Evolutionary conservation across 768 basidiomycete species (phyloP).

Genomic region (Leccinum truebloodii): DNA sequence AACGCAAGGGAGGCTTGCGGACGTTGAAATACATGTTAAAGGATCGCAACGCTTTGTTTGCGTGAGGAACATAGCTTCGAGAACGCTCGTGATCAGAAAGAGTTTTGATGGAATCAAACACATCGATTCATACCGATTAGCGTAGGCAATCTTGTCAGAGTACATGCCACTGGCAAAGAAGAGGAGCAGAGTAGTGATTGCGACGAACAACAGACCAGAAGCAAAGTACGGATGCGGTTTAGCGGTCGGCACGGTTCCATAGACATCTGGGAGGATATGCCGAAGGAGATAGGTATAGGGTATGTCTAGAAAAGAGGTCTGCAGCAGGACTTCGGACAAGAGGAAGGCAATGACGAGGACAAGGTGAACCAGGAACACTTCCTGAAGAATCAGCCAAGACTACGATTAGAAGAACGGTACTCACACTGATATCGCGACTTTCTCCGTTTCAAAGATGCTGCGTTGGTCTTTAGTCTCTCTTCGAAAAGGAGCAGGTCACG

Average conservation of each 20-base stretch:
- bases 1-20: constrained; percentile 71
- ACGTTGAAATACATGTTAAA: constrained; percentile 99
- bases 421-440: constrained; percentile 83
- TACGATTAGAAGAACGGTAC: constrained; percentile 30
- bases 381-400: constrained; percentile 13
- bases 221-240: constrained; percentile 72
- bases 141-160: constrained; percentile 93
- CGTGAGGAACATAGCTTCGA: constrained; percentile 91
- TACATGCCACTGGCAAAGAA: constrained; percentile 99
- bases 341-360: constrained; percentile 69
- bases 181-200: constrained; percentile 85
- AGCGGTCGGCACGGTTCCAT: constrained; percentile 40
- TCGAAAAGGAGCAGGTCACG: constrained; percentile 91
- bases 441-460: constrained; percentile 72
- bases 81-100: constrained; percentile 17
- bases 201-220: constrained; percentile 81
- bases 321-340: constrained; percentile 70
- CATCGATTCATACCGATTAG: constrained; percentile 73
- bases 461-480: constrained; percentile 94
- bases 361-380: constrained; percentile 78
- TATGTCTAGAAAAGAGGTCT: constrained; percentile 64
- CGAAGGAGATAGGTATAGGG: constrained; percentile 57
- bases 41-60: constrained; percentile 86
- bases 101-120: constrained; percentile 10
- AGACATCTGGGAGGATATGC: constrained; percentile 52